These are phyloP conservation scores for Suillus occidentalis DNA, from an alignment of 768 basidiomycete genomes.

Conservation along the genomic window DNA sequence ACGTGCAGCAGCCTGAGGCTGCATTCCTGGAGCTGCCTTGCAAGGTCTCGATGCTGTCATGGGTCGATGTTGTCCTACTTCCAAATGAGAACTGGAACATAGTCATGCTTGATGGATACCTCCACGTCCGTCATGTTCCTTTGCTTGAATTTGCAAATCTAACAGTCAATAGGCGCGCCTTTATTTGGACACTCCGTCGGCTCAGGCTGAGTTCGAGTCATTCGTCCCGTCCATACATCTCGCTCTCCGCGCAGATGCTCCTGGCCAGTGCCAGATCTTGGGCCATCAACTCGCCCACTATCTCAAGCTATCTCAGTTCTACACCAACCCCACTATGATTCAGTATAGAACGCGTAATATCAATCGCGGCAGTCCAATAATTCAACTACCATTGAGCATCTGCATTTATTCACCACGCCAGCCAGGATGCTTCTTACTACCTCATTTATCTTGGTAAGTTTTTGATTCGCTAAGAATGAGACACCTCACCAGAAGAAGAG, in stretches of 20 bases:
- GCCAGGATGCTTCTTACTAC: constrained; percentile 37
- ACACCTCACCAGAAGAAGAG: no score
- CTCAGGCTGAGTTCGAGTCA: constrained; percentile 43
- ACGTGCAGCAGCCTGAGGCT: no score
- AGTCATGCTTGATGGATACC: constrained; percentile 70
- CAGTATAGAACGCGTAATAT: background rate
- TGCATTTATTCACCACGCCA: constrained; percentile 29
- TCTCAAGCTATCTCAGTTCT: no score
- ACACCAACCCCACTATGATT: no score
- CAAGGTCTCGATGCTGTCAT: constrained; percentile 62
- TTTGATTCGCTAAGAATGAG: constrained; percentile 15
- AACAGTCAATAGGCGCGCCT: constrained; percentile 48
- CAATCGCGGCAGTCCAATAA: constrained; percentile 10
- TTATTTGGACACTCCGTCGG: constrained; percentile 60
- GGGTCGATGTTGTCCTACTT: constrained; percentile 57
- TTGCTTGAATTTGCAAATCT: background rate
- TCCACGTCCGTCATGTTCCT: constrained; percentile 53
- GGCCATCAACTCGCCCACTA: no score
- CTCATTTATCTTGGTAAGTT: constrained; percentile 38
- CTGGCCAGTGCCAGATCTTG: no score
- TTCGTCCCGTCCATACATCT: constrained; percentile 52
- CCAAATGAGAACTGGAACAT: constrained; percentile 48
- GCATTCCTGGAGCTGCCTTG: constrained; percentile 37
- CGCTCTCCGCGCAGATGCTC: no score
- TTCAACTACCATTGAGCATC: constrained; percentile 10